Base-by-base conservation (phyloP, 169 alveolate genomes). In the Plasmodium vivax region DNA sequence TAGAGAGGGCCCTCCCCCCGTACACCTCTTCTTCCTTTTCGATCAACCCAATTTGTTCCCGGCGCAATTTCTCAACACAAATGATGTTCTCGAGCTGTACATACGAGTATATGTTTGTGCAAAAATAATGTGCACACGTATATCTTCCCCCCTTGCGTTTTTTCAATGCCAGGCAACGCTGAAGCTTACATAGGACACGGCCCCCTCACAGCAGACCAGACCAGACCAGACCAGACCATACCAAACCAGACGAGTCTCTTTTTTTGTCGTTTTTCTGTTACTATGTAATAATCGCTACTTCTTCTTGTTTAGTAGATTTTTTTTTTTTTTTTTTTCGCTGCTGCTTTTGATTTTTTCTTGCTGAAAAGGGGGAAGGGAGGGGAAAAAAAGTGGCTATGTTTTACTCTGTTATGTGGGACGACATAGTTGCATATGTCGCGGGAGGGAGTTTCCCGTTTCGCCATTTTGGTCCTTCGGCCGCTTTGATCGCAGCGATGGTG, bases 101-200 rank as follows among this genome's bases (percentile, higher is more conserved):
- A 47, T 47, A 9, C 58, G 10, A 16, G 16, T 14, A 71, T 71
- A n/a, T 71, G 41, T 71, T 30, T 16, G 16, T 71, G 16, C 38
- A 71, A 30, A 71, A 30, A 47, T 47, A 12, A 75, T 75, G 27
- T 75, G 32, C 45, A 23, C 34, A 23, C 88, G 1, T 51, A 10
- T 82, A 9, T 45, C 34, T 43, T 43, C 36, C 62, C 43, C 32
- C 80, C 56, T 71, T 30, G 2, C 36, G 62, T 12, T 74, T 85
- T 74, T 85, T 47, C 77, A n/a, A 43, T 56, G 71, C 68, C 82
- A 88, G 94, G 94, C 94, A 88, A 19, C 94, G n/a, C 88, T 88
- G 43, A 88, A 88, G 56, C 94, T 79, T 36, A 58, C 90, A 1
- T 88, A 88, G 75, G 75, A 27, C 30, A 80, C 32, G 12, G 27